Evolutionary conservation across 495 filamentous ascomycete species (phyloP), one percentile per base, ranked within the genome.

Genomic region (Trichoderma asperelloides): DNA sequence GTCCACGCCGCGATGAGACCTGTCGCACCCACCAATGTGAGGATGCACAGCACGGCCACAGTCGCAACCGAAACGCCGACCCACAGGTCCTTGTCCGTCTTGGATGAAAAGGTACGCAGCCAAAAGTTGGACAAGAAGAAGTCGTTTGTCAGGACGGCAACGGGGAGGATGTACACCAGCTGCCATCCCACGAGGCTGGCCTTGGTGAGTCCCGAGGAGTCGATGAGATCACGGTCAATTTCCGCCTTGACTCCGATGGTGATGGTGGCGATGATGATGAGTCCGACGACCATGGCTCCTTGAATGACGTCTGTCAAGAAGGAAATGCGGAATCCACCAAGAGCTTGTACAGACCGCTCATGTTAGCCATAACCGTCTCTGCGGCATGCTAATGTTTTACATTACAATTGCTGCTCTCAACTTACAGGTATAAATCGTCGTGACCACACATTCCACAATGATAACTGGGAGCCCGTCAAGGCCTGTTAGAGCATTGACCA

Each of bases 241-340:
- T 88, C 76, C 16, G 85, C 88, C 69, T 89, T 83, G 27, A 86
- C 87, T 27, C 89, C 89, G 62, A 92, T 84, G 43, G 89, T 84
- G 71, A 91, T 88, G 15, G 88, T 82, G 41, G 86, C 88, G 69
- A 92, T 81, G 70, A 90, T 76, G 70, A 92, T 82, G 3, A 92
- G 81, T 12, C 81, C 78, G 28, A 87, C 77, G 7, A 92, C 89
- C 87, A 92, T 89, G 25, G 81, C 80, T 62, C 88, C 89, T 73
- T 92, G 90, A 63, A 92, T 82, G 69, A 87, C 91, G 74, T 92
- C 89, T 16, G 89, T 92, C 67, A 91, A 75, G 71, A 92, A 92
- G 1, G 90, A 92, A 62, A 92, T 87, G 37, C 82, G 82, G 80
- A 92, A 92, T 0, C 89, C 89, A 66, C 89, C 89, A 15, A 91